Percentiles rank a stretch among this genome's conserved stretches.
Evolutionary conservation across 768 basidiomycete genomes (phyloP).

Genomic region (Leccinum rimulosum): DNA sequence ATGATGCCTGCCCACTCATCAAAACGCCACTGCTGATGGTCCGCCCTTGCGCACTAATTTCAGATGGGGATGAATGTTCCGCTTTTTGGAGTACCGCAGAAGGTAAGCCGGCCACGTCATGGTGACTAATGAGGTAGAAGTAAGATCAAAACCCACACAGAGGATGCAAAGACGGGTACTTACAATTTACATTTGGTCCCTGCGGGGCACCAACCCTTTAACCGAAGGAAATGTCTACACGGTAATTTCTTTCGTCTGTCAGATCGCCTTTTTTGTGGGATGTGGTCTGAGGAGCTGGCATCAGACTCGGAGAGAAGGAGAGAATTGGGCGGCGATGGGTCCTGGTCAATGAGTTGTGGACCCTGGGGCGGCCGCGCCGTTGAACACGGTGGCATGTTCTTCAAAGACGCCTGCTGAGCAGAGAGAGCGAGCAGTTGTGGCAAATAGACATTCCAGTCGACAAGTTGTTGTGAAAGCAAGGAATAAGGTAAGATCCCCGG

Average conservation of each 20-base stretch:
- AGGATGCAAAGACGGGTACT: conserved; percentile 13
- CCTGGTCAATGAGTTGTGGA: conserved; percentile 18
- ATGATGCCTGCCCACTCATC: conserved; percentile 13
- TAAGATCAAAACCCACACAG: not conserved
- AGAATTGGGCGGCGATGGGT: conserved; percentile 15
- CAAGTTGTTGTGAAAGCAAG: conserved; percentile 14
- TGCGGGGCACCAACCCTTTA: conserved; percentile 42
- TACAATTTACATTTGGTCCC: conserved; percentile 44
- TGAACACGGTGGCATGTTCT: conserved; percentile 1
- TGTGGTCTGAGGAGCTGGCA: conserved; percentile 14
- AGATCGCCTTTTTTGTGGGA: not conserved
- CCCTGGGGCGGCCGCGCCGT: conserved; percentile 7
- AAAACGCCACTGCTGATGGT: conserved; percentile 29
- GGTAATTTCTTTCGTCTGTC: conserved; percentile 32
- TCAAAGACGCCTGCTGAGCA: not conserved
- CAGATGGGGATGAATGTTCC: conserved; percentile 5
- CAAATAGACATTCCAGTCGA: conserved; percentile 18
- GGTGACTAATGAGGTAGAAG: conserved; percentile 13
- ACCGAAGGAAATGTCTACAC: conserved; percentile 42
- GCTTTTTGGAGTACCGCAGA: conserved; percentile 8
- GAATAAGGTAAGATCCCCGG: conserved; percentile 12
- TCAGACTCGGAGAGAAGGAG: conserved; percentile 25
- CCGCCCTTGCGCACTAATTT: conserved; percentile 10
- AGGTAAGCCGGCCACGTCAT: conserved; percentile 26
- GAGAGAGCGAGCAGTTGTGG: conserved; percentile 17